Base-by-base conservation (phyloP, 768 basidiomycete genomes). In the Lentinula guzmanii region DNA sequence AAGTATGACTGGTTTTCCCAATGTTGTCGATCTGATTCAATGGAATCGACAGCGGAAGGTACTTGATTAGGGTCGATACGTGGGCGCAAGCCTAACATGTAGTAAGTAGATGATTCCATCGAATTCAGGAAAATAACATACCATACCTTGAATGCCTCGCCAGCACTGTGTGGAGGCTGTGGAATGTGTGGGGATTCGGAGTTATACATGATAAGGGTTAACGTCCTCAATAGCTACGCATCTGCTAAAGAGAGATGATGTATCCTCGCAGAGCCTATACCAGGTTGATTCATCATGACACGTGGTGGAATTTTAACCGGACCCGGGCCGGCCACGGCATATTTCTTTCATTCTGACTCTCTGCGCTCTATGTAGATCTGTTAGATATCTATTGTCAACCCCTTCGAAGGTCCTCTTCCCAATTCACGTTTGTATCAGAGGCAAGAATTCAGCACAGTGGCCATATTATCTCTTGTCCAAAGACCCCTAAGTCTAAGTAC, bases 1-100 rank as follows among this genome's bases (percentile, higher is more conserved):
- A 83, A 78, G 65, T 86, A 93, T 42, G 82, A 76, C 66, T 90
- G 82, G 21, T 82, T 77, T 67, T 90, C 86, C 86, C 91, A 93
- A 77, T 82, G 75, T 62, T 84, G 81, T 64, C 90, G 86, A 80
- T 98, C 95, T 5, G 79, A 73, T 66, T 93, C 90, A 56, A 90
- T 85, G 11, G 85, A 78, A 45, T 90, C 86, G 15, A 92, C 86
- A 24, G 93, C 89, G 3, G 94, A 95, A n/a, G 97, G 97, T 33
- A 98, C 87, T 69, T 96, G 94, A 66, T 76, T 82, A 6, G 90
- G 86, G 71, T 98, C 92, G 66, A 99, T 93, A 61, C 87, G 85
- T 51, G 89, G 81, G 43, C 91, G 84, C 60, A 91, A 80, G 61
- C 93, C 93, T 90, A 66, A 42, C 2, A 41, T 8, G 55, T 65